Evolutionary conservation across 257 asterid genomes (phyloP).

Genomic region (Scutellaria barbata): DNA sequence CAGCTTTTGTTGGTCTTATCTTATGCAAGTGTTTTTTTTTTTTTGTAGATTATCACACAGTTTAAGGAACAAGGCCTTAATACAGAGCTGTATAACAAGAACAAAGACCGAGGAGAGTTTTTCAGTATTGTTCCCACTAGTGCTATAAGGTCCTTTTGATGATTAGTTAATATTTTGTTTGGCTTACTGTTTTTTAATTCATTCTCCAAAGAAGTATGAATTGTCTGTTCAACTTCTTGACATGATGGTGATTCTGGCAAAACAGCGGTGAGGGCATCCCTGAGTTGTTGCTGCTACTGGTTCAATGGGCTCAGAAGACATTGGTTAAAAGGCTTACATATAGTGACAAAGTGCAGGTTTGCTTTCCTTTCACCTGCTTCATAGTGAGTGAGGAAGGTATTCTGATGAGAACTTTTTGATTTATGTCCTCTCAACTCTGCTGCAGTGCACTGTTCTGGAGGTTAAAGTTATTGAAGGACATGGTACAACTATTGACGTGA

Average conservation of each 20-base stretch:
- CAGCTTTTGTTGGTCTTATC: constrained; percentile 28
- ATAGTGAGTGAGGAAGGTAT: constrained; percentile 27
- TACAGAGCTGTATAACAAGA: constrained; percentile 86
- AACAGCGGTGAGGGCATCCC: constrained; percentile 97
- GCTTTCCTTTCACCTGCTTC: constrained; percentile 36
- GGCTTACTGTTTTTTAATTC: constrained; percentile 15
- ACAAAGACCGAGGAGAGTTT: constrained; percentile 89
- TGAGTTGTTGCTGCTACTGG: constrained; percentile 74
- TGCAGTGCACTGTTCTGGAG: constrained; percentile 98
- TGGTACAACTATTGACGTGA: constrained; percentile 95
- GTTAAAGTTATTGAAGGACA: constrained; percentile 98
- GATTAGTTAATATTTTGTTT: constrained; percentile 24
- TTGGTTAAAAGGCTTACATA: constrained; percentile 84
- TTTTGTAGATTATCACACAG: constrained; percentile 67
- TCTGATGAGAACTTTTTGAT: constrained; percentile 7
- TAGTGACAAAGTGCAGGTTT: constrained; percentile 83
- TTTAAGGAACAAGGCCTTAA: constrained; percentile 95
- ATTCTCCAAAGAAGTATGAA: constrained; percentile 9
- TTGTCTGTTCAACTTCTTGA: constrained; percentile 19
- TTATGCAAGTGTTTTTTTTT: constrained; percentile 31
- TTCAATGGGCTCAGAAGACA: constrained; percentile 90
- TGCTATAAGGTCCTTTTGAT: constrained; percentile 76
- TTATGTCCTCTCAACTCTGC: constrained; percentile 37
- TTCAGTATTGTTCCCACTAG: constrained; percentile 93
- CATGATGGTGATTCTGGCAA: constrained; percentile 32